Evolutionary conservation across 2,329 filamentous ascomycete species (phyloP), one percentile per base, ranked within the genome.

Genomic region (Epichloe coenophiala): DNA sequence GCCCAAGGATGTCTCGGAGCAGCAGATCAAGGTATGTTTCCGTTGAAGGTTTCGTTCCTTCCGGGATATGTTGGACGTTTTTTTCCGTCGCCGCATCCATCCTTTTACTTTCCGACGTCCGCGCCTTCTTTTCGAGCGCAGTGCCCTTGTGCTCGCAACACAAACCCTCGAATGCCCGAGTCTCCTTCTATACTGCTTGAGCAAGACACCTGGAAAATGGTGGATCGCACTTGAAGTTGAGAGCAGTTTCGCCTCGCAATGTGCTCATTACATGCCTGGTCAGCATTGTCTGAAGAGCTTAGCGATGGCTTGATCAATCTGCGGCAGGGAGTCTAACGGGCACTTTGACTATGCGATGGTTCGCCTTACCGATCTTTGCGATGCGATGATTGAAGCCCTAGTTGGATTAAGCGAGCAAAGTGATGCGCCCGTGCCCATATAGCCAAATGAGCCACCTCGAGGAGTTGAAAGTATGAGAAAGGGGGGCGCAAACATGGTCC

Each of bases 21-120:
- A 75, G 75, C 88, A 94, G 83, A 94, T 98, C 76, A 97, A 98
- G 93, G 93, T 98, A 98, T 94, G 93, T 98, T 89, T 86, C 89
- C 83, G 77, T 80, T 85, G 76, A 84, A 83, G 83, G 80, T 65
- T 70, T 72, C 67, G 70, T 65, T 71, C 75, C 81, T 75, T 78
- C 77, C 68, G 80, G 81, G 80, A 77, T 83, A 81, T 77, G 72
- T 77, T 84, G 81, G 81, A 78, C 80, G 74, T 69, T 60, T 65
- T 63, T 54, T 67, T 65, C 61, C 61, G 59, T 68, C 65, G 68
- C 64, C 61, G 60, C 61, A 58, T 59, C 59, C 60, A 63, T 64
- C 61, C 55, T 58, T 60, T 57, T 59, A 43, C 27, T 46, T 17
- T 49, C 12, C 46, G 52, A 51, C 55, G 59, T 61, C 61, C 55